A percentile compares a stretch with the other conserved stretches of the same genome.
Evolutionary conservation across 257 asterid genomes (phyloP).

Genomic region (Nicotiana attenuata): DNA sequence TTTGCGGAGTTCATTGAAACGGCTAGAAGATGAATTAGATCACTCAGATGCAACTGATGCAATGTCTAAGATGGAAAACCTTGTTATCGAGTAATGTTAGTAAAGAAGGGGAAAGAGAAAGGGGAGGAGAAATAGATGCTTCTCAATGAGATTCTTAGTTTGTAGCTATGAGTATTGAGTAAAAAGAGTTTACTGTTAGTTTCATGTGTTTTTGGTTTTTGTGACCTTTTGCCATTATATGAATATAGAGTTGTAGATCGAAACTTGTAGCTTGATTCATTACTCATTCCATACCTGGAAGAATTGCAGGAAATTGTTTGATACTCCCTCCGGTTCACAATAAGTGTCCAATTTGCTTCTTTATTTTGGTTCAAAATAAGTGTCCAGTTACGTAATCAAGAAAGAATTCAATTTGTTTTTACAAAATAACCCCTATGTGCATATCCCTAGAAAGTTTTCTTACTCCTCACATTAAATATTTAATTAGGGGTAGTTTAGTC

Average conservation of each 20-base stretch:
- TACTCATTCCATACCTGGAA: too few species aligned
- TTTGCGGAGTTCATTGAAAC: conserved; percentile 46
- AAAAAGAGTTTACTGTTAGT: not conserved
- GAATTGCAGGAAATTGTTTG: too few species aligned
- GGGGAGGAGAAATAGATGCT: not conserved
- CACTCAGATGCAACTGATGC: conserved; percentile 29
- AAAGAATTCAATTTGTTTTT: too few species aligned
- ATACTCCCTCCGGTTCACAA: too few species aligned
- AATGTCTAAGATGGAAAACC: conserved; percentile 45
- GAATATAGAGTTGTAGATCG: not conserved
- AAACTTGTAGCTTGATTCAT: too few species aligned
- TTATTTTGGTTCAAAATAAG: too few species aligned
- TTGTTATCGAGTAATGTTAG: conserved; percentile 24
- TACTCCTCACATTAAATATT: too few species aligned
- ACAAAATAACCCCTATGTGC: too few species aligned
- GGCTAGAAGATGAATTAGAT: conserved; percentile 48
- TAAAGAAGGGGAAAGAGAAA: not conserved
- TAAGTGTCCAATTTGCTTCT: too few species aligned
- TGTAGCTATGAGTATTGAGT: conserved; percentile 5
- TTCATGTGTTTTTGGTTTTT: not conserved
- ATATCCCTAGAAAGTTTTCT: too few species aligned
- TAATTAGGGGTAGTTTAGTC: too few species aligned
- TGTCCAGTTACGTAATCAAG: too few species aligned
- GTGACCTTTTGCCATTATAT: not conserved
- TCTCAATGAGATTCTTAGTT: not conserved